phyloP scores from a whole-genome alignment of 148 eudicot genomes.

The Silene uniflora region DNA sequence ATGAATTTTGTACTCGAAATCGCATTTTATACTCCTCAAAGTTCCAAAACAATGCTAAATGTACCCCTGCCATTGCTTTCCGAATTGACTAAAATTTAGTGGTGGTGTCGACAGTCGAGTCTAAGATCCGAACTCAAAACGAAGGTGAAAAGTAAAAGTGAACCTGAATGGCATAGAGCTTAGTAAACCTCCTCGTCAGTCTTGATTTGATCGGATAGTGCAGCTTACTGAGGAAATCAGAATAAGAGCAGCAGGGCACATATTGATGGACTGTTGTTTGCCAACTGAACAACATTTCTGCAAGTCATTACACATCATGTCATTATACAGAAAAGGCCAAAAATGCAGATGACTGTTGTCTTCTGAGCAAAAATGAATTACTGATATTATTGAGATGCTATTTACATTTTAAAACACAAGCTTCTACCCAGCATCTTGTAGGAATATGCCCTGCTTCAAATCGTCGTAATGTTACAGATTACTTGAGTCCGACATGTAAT shows the following conservation, averaged over 20 bases:
- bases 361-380: background rate
- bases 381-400: background rate
- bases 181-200: background rate
- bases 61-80: too few species aligned
- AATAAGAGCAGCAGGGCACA: background rate
- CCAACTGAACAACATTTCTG: slow-evolving; percentile 6
- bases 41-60: too few species aligned
- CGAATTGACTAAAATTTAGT: too few species aligned
- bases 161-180: background rate
- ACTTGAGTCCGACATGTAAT: background rate
- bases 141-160: background rate
- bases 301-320: background rate
- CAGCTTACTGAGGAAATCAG: background rate
- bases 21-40: too few species aligned
- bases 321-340: background rate
- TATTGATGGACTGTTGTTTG: slow-evolving; percentile 6
- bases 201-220: background rate
- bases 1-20: too few species aligned
- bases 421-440: background rate
- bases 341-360: background rate
- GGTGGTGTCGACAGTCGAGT: background rate
- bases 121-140: background rate
- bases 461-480: background rate
- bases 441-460: background rate
- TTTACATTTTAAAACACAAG: background rate